These are phyloP conservation scores for Trypanosoma melophagium DNA, from an alignment of 208 protist genomes.

Conservation along the genomic window DNA sequence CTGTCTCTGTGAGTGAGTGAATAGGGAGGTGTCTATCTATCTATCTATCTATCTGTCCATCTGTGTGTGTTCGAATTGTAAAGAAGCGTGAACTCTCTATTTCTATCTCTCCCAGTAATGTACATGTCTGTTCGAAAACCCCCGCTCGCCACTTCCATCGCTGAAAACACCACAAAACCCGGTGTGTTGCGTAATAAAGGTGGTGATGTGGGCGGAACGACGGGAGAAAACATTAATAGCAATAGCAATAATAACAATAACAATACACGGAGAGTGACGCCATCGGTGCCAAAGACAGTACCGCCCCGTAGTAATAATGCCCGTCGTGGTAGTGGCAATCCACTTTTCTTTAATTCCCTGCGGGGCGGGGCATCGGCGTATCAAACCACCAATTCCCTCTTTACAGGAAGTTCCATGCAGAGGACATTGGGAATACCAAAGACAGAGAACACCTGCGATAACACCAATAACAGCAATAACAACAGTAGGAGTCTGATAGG, in stretches of 20 bases:
- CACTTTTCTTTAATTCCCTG: not conserved
- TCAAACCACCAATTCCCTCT: constrained; percentile 28
- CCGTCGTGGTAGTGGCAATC: constrained; percentile 3
- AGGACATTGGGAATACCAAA: not conserved
- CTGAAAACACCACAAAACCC: not conserved
- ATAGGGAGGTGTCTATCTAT: not conserved
- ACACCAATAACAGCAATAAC: not conserved
- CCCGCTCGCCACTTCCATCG: constrained; percentile 17
- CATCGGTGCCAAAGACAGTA: constrained; percentile 6
- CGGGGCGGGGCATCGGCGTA: constrained; percentile 11
- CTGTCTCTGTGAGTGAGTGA: no score
- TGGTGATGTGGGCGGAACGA: not conserved
- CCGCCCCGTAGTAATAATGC: not conserved
- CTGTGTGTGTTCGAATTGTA: no score
- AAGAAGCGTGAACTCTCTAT: no score
- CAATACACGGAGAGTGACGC: not conserved
- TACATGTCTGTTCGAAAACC: constrained; percentile 30
- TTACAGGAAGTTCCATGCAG: constrained; percentile 15
- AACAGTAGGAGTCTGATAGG: not conserved
- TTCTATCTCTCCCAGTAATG: no score
- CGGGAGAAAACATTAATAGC: not conserved
- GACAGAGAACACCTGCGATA: not conserved
- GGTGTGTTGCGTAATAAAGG: constrained; percentile 1
- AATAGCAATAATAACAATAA: constrained; percentile 1
- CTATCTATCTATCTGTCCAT: no score